Base-by-base conservation (phyloP, 805 yeast genomes). In the Candida nanaspora region DNA sequence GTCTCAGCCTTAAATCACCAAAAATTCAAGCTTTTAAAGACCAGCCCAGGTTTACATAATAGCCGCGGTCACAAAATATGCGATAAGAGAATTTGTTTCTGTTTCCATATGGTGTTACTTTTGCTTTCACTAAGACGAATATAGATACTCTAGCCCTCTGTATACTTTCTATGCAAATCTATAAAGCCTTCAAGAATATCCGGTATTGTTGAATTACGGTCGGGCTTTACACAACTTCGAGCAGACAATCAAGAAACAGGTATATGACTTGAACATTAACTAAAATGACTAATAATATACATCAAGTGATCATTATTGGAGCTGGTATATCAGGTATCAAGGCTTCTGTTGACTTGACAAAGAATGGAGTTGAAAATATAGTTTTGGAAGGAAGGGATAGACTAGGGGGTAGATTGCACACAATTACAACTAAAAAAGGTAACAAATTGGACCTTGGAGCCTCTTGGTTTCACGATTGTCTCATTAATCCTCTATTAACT, bases 401-500 rank as follows among this genome's bases (percentile, higher is more conserved):
- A 33, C 46, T 80, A 2, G 94, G 94, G 9, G 95, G 95, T 1
- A 63, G 95, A 39, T 55, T 81, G 10, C 52, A 65, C 16, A 74
- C 84, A 2, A 69, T 66, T 25, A 41, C 50, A 39, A 34, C 52
- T 22, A 50, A 53, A 3, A 37, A 51, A 6, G 59, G 59, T 6
- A 42, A 54, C 11, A 50, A 61, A 6, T 72, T 81, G 42, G 95
- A 87, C 55, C 49, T 86, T 16, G 96, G 96, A 1, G 96, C 95
- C 0, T 76, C 91, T 10, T 88, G 96, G 96, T 84, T 83, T 56
- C 96, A 88, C 53, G 95, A 86, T 48, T 75, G 87, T 6, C 60
- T 86, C 39, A 68, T 70, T 33, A 88, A 88, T 53, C 70, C 75
- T 2, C 65, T 84, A 22, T 74, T 86, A 42, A 60, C 67, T 27